Base-by-base conservation (phyloP, 2,329 filamentous ascomycete species). In the Aspergillus sp. region DNA sequence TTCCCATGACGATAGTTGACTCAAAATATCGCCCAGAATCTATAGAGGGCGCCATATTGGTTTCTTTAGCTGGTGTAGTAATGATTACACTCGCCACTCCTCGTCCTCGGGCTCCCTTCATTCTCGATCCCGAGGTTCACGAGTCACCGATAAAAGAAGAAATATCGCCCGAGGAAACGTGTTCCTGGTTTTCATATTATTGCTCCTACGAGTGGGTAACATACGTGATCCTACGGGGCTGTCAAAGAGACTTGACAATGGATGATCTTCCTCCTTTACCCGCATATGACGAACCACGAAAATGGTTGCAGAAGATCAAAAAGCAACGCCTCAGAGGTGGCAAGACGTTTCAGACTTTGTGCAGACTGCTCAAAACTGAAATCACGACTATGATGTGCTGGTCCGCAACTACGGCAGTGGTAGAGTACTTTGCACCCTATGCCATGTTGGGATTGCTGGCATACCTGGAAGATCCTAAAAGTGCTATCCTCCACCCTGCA, bases 381-480 rank as follows among this genome's bases (percentile, higher is more conserved):
- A 60, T 64, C 35, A 50, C 45, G 27, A 51, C 39, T 2, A 61
- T 64, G 48, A 48, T 62, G 41, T 39, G 49, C 13, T 64, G 60
- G 60, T 44, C 58, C 3, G 49, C 48, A 6, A 28, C 40, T 27
- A 51, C 54, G 7, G 45, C 54, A 6, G 34, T 57, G 7, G 51
- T 74, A 26, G 77, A 81, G 49, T 70, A 78, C 36, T 52, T 79
- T 13, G 67, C 76, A 1, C 76, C 78, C 0, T 78, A 73, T 45
- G 74, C 70, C 39, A 72, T 81, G 67, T 78, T 77, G 52, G 69
- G 72, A 34, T 61, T 81, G 5, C 67, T 81, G 9, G 67, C 69
- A 4, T 78, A 78, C 49, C 67, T 81, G 27, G 68, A 72, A 44
- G 54, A 69, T 28, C 75, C 76, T 1, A 57, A 60, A 10, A 45